These are phyloP conservation scores for Trichoderma guizhouense DNA, from an alignment of 2,329 filamentous ascomycete genomes.

Conservation along the genomic window DNA sequence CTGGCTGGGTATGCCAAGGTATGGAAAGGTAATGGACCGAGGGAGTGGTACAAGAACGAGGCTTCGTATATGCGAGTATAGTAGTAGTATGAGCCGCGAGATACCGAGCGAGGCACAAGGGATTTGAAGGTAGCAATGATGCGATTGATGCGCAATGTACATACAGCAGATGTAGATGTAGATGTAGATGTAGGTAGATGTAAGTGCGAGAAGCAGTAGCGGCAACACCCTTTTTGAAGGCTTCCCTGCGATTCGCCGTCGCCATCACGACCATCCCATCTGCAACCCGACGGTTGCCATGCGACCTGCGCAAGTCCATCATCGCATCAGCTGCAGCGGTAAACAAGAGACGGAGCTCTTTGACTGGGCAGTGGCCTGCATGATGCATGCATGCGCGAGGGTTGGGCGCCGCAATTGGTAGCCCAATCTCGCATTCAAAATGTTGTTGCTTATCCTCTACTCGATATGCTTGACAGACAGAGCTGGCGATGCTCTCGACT, in stretches of 20 bases:
- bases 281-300: constrained; percentile 4
- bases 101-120: background rate
- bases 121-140: background rate
- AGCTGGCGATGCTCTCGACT: background rate
- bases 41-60: background rate
- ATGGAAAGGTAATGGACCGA: background rate
- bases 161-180: background rate
- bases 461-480: background rate
- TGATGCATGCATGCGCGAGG: constrained; percentile 5
- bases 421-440: background rate
- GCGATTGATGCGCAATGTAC: background rate
- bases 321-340: constrained; percentile 5
- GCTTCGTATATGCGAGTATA: background rate
- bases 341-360: constrained; percentile 5
- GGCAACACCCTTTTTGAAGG: constrained; percentile 7
- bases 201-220: constrained; percentile 7
- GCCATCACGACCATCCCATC: constrained; percentile 7
- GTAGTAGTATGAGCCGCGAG: background rate
- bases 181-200: background rate
- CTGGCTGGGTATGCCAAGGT: no score
- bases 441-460: background rate
- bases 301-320: constrained; percentile 4
- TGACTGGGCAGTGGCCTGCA: constrained; percentile 7
- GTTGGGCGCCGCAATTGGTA: background rate
- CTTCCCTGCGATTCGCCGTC: background rate